A percentile compares a stretch with the other conserved stretches of the same genome.
Evolutionary conservation across 257 asterid genomes (phyloP).

Genomic region (Scutellaria baicalensis): DNA sequence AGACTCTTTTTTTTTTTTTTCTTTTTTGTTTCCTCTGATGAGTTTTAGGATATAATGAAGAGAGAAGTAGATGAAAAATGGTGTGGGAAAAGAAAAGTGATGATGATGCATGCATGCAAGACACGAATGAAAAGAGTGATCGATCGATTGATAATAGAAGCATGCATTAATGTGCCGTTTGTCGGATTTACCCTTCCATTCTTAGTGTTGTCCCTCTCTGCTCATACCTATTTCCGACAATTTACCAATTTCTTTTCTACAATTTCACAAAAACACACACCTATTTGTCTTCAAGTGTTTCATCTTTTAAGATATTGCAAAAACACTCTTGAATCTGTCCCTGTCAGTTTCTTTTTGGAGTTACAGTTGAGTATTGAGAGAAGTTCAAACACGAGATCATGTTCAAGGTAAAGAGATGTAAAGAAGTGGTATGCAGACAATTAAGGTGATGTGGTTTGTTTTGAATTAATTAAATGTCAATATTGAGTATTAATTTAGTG

Average conservation of each 20-base stretch:
- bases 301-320: not conserved
- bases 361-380: too few relatives aligned
- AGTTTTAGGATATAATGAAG: not conserved
- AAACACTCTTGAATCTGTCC: not conserved
- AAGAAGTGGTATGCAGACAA: too few relatives aligned
- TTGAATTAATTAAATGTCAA: too few relatives aligned
- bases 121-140: not conserved
- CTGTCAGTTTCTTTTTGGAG: not conserved
- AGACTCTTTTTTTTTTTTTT: too few relatives aligned
- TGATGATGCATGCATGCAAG: not conserved
- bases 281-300: not conserved
- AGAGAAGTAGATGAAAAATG: not conserved
- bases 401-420: too few relatives aligned
- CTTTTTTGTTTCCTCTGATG: not conserved
- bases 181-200: not conserved
- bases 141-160: not conserved
- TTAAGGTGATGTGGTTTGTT: too few relatives aligned
- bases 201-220: not conserved
- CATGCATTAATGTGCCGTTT: not conserved
- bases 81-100: conserved; percentile 31
- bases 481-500: too few relatives aligned
- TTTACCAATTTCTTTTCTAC: not conserved
- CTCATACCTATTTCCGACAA: conserved; percentile 2
- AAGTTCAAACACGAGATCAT: too few relatives aligned
- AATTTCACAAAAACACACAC: not conserved